phyloP scores from a whole-genome alignment of 2,329 filamentous ascomycete genomes.

The Penicillium thymicola region DNA sequence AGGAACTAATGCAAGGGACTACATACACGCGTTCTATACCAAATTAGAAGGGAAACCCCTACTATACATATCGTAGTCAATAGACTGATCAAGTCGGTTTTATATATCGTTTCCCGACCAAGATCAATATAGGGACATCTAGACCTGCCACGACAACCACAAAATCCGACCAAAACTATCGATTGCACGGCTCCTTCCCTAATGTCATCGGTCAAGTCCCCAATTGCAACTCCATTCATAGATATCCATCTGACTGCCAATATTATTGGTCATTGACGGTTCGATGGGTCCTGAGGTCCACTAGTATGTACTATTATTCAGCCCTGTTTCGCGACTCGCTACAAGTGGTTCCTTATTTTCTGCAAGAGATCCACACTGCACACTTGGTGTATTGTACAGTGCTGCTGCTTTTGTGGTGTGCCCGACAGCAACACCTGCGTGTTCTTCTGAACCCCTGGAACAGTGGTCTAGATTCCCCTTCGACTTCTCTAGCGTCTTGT shows the following conservation, averaged over 20 bases:
- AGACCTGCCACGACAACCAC: constrained; percentile 18
- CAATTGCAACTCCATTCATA: too few species aligned
- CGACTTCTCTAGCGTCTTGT: constrained; percentile 15
- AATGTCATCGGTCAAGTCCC: constrained; percentile 3
- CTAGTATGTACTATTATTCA: background rate
- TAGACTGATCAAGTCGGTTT: background rate
- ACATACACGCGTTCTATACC: background rate
- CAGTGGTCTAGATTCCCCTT: constrained; percentile 15
- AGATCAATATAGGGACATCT: constrained; percentile 19
- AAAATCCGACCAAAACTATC: constrained; percentile 16
- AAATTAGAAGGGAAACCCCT: background rate
- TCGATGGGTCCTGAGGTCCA: background rate
- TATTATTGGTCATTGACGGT: background rate
- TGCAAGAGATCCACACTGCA: background rate
- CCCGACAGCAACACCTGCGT: constrained; percentile 15
- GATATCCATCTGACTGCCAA: background rate
- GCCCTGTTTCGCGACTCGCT: background rate
- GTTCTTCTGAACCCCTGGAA: constrained; percentile 17
- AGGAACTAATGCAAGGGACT: background rate
- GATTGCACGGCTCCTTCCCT: constrained; percentile 12
- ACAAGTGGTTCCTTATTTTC: background rate
- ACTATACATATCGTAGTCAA: background rate
- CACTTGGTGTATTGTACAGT: background rate
- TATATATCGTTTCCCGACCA: background rate
- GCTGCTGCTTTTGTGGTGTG: constrained; percentile 13